phyloP scores from a whole-genome alignment of 2,329 filamentous ascomycete species.

The Fusarium odoratissimum region DNA sequence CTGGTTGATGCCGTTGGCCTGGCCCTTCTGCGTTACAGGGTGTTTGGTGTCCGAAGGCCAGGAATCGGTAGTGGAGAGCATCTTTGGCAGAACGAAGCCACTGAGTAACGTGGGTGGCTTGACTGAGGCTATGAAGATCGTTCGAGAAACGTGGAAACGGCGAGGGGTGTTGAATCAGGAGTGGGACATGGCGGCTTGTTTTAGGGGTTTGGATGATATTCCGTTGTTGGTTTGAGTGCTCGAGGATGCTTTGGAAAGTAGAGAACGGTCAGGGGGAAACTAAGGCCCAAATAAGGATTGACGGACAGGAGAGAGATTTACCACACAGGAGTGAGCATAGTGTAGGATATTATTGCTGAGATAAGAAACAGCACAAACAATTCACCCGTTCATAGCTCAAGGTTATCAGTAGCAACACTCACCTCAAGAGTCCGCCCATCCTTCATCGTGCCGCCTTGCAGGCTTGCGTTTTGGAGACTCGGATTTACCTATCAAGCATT shows the following conservation, averaged over 20 bases:
- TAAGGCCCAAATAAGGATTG: rapidly evolving
- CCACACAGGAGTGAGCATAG: rapidly evolving
- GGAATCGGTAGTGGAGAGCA: background rate
- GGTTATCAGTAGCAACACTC: background rate
- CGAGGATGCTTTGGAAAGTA: background rate
- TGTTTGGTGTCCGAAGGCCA: background rate
- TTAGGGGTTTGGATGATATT: constrained; percentile 29
- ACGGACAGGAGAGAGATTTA: too few species aligned
- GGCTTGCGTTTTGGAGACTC: background rate
- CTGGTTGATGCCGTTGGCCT: background rate
- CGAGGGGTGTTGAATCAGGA: background rate
- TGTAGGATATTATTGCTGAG: too few species aligned
- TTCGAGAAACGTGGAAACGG: constrained; percentile 1
- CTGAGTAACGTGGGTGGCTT: constrained; percentile 2
- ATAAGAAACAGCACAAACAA: too few species aligned
- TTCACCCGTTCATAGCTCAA: too few species aligned
- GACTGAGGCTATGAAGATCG: background rate
- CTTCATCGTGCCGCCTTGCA: rapidly evolving
- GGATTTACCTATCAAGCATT: background rate
- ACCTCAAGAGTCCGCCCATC: rapidly evolving
- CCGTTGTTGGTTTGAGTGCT: background rate
- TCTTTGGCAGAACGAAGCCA: background rate
- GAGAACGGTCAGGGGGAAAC: background rate
- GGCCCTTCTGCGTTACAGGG: constrained; percentile 20
- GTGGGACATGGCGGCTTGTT: constrained; percentile 49